phyloP scores from a whole-genome alignment of 2,329 filamentous ascomycete genomes.

The Penicillium sp. region DNA sequence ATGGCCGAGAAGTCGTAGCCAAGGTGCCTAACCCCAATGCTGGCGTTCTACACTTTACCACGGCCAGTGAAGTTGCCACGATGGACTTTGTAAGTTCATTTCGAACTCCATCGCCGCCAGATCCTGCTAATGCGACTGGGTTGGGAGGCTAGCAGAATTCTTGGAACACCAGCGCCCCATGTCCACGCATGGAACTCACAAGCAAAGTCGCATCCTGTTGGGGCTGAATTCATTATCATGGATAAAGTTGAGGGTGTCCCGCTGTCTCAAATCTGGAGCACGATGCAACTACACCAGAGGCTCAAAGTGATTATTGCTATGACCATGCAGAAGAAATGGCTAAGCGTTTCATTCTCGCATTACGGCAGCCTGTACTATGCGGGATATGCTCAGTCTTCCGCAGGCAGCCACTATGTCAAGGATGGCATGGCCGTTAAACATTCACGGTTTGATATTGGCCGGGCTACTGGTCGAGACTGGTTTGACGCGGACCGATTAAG shows the following conservation, averaged over 20 bases:
- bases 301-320: slow-evolving; percentile 30
- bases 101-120: background rate
- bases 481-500: no score
- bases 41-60: slow-evolving; percentile 29
- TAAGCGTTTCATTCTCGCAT: slow-evolving; percentile 31
- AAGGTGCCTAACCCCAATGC: slow-evolving; percentile 39
- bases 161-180: slow-evolving; percentile 20
- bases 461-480: no score
- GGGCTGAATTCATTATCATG: slow-evolving; percentile 27
- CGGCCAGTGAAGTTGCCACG: slow-evolving; percentile 43
- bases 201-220: slow-evolving; percentile 21
- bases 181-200: slow-evolving; percentile 26
- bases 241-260: slow-evolving; percentile 25
- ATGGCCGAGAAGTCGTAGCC: slow-evolving; percentile 34
- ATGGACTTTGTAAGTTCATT: slow-evolving; percentile 24
- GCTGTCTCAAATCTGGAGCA: slow-evolving; percentile 28
- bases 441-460: slow-evolving; percentile 28
- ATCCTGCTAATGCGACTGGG: background rate
- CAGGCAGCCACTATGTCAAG: slow-evolving; percentile 24
- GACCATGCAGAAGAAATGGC: slow-evolving; percentile 30
- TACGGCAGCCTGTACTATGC: slow-evolving; percentile 32
- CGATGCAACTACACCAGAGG: slow-evolving; percentile 25
- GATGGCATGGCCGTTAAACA: slow-evolving; percentile 22
- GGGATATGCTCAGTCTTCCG: slow-evolving; percentile 21
- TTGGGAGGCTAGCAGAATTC: slow-evolving; percentile 25